phyloP scores from a whole-genome alignment of 169 alveolate species.

The Plasmodium coatneyi region DNA sequence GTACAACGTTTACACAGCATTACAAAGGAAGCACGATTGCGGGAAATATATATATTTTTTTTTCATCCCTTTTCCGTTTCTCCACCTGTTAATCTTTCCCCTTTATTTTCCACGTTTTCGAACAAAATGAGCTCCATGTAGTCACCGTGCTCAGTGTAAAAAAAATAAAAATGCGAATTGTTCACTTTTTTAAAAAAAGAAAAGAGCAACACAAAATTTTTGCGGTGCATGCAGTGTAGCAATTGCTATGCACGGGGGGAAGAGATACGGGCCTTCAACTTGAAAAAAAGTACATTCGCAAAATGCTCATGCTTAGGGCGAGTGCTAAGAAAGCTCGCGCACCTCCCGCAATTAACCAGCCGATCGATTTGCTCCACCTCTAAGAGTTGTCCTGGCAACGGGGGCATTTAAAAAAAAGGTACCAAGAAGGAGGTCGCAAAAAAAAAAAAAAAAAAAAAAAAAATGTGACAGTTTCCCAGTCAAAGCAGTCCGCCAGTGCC shows the following conservation, averaged over 20 bases:
- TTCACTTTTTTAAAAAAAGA: neutral
- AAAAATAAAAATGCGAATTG: neutral
- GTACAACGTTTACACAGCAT: neutral
- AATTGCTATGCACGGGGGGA: neutral
- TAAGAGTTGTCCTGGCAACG: neutral
- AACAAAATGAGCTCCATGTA: neutral
- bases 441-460: neutral
- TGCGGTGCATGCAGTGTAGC: slow-evolving; percentile 5
- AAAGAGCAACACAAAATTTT: neutral
- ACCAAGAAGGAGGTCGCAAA: neutral
- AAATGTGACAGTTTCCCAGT: neutral
- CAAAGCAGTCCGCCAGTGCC: neutral
- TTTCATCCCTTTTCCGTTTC: neutral
- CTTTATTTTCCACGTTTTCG: neutral
- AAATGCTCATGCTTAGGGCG: neutral
- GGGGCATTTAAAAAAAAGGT: neutral
- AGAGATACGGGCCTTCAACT: neutral
- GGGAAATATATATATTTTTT: neutral
- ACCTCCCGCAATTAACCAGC: neutral
- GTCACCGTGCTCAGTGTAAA: neutral
- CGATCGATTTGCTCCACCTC: neutral
- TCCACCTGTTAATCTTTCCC: neutral
- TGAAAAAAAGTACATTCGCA: neutral
- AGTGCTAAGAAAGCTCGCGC: neutral
- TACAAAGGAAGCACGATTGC: neutral